phyloP scores from a whole-genome alignment of 176 grass and related monocot species.

The Neostapfia colusana region DNA sequence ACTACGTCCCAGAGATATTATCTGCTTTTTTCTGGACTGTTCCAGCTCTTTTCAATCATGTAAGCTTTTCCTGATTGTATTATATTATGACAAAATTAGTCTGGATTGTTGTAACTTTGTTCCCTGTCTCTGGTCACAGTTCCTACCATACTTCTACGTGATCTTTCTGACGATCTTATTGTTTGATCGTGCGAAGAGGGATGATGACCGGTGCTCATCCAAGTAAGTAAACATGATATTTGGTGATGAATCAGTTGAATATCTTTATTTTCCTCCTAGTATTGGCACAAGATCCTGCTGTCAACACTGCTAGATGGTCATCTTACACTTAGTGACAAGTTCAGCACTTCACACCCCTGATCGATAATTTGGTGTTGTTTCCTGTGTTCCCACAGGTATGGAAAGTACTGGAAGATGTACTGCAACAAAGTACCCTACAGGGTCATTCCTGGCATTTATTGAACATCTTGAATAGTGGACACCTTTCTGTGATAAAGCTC shows the following conservation, averaged over 20 bases:
- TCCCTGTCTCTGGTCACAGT: constrained; percentile 50
- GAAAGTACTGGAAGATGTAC: constrained; percentile 96
- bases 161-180: constrained; percentile 88
- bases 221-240: constrained; percentile 59
- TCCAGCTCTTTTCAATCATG: constrained; percentile 86
- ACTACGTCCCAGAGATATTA: constrained; percentile 94
- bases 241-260: background rate
- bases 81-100: constrained; percentile 4
- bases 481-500: background rate
- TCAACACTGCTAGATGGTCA: background rate
- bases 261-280: background rate
- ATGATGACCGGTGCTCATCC: constrained; percentile 90
- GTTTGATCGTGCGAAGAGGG: constrained; percentile 96
- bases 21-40: constrained; percentile 94
- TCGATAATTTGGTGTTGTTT: constrained; percentile 15
- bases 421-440: constrained; percentile 81
- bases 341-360: constrained; percentile 5
- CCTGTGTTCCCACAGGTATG: constrained; percentile 56
- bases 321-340: constrained; percentile 12
- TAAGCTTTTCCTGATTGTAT: constrained; percentile 35
- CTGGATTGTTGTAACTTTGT: constrained; percentile 1
- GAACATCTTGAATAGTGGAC: constrained; percentile 24
- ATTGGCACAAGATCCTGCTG: background rate
- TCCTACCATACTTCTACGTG: constrained; percentile 98
- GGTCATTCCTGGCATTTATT: constrained; percentile 91